Evolutionary conservation across 192 early-diverging fungal genomes (phyloP), one percentile per base, ranked within the genome.

Genomic region (Coemansia sp.): DNA sequence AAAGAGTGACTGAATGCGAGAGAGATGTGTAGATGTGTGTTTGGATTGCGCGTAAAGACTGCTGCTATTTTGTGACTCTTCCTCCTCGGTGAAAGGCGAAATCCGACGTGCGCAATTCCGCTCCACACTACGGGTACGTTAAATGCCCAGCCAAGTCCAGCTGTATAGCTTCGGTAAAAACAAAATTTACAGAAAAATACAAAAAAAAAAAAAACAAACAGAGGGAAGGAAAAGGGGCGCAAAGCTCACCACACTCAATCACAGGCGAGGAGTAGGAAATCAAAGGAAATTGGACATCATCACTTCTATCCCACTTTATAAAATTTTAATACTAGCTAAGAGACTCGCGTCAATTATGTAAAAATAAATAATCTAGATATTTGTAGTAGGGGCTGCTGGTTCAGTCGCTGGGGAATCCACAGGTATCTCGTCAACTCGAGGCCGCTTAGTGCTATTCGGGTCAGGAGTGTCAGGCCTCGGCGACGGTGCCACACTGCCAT

Each of bases 391-490:
- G 4, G 28, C 23, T 17, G 28, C 40, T 47, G 23, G 40, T 9
- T 63, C 38, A 16, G 21, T 33, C 23, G 40, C 62, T 42, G 62
- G 21, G 13, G 44, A 23, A 3, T 44, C 63, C 26, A 40, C 33
- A 8, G 32, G 16, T 19, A 6, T 11, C 17, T 59, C 57, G 17
- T 21, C 57, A 9, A 8, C 59, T 33, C 68, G 68, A 6, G 11
- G 46, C 0, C 68, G 68, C 60, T 69, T 69, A 46, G 19, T n/a
- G 37, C 37, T 57, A 2, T 37, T 49, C 61, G 53, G 59, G 10
- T 80, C 77, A 3, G 77, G 77, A 32, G 77, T 80, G 39, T 70
- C 67, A 17, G 73, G 60, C 10, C 32, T 37, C 1, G 67, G 74
- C 30, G 79, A 76, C 32, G 52, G 67, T 14, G 71, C 62, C 44